Evolutionary conservation across 2,329 filamentous ascomycete species (phyloP).

Genomic region (Penicillium palitans): DNA sequence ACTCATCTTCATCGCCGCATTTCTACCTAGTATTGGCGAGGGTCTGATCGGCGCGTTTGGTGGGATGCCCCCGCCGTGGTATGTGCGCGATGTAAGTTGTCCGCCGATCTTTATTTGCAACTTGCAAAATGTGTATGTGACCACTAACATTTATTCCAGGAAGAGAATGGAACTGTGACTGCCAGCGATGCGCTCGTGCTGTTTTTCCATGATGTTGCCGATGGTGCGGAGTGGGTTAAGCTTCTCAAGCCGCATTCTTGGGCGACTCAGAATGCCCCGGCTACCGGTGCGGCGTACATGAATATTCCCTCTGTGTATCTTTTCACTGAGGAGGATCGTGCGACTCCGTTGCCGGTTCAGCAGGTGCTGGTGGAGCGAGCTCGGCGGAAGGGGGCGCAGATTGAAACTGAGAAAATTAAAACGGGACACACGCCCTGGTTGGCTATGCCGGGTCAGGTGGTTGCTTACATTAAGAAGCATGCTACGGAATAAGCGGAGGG

Average conservation of each 20-base stretch:
- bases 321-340: conserved; percentile 33
- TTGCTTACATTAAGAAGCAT: conserved; percentile 22
- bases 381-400: conserved; percentile 24
- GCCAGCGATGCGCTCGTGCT: conserved; percentile 26
- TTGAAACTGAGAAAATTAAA: conserved; percentile 33
- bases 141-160: conserved; percentile 11
- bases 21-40: conserved; percentile 36
- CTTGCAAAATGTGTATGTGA: background rate
- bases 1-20: conserved; percentile 37
- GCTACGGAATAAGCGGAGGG: conserved; percentile 10
- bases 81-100: conserved; percentile 32
- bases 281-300: conserved; percentile 30
- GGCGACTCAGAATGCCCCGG: conserved; percentile 30
- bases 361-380: conserved; percentile 35
- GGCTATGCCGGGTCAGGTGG: conserved; percentile 24
- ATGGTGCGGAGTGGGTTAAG: conserved; percentile 30
- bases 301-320: conserved; percentile 30
- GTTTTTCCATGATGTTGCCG: conserved; percentile 36
- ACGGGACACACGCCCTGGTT: conserved; percentile 35
- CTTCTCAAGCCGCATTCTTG: conserved; percentile 34
- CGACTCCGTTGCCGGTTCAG: conserved; percentile 33
- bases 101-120: background rate
- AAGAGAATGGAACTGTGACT: conserved; percentile 26
- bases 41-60: conserved; percentile 34
- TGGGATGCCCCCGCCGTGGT: conserved; percentile 31